phyloP scores from a whole-genome alignment of 1,284 basidiomycete genomes.

The Malassezia nana region DNA sequence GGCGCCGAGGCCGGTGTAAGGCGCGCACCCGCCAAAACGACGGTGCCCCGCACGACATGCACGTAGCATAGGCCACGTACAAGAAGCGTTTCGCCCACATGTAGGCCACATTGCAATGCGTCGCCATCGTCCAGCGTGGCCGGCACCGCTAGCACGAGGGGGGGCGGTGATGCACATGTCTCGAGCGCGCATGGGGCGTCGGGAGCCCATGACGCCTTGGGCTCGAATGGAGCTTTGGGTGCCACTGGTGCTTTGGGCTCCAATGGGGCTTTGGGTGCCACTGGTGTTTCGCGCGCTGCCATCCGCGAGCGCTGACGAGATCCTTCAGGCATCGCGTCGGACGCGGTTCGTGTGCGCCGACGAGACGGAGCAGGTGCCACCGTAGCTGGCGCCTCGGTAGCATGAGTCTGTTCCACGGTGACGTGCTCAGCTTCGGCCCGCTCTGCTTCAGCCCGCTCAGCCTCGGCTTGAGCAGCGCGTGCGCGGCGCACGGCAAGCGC shows the following conservation, averaged over 20 bases:
- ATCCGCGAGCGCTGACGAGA: too few species aligned
- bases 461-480: background rate
- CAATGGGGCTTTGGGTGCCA: too few species aligned
- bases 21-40: background rate
- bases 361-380: too few species aligned
- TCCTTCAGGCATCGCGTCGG: too few species aligned
- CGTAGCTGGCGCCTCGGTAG: background rate
- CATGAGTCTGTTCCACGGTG: background rate
- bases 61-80: slow-evolving; percentile 8
- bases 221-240: too few species aligned
- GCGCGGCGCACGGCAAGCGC: slow-evolving; percentile 17
- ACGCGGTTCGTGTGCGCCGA: too few species aligned
- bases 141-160: background rate
- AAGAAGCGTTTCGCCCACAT: background rate
- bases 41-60: slow-evolving; percentile 1
- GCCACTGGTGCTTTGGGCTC: too few species aligned
- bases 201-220: too few species aligned
- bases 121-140: background rate
- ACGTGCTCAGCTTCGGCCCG: background rate
- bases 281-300: too few species aligned
- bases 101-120: slow-evolving; percentile 3
- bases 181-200: too few species aligned
- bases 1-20: background rate
- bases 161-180: background rate
- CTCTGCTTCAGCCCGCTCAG: background rate